A percentile compares a stretch with the other conserved stretches of the same genome.
These are phyloP conservation scores for Penicillium subrubescens DNA, from an alignment of 495 filamentous ascomycete genomes.

Conservation along the genomic window DNA sequence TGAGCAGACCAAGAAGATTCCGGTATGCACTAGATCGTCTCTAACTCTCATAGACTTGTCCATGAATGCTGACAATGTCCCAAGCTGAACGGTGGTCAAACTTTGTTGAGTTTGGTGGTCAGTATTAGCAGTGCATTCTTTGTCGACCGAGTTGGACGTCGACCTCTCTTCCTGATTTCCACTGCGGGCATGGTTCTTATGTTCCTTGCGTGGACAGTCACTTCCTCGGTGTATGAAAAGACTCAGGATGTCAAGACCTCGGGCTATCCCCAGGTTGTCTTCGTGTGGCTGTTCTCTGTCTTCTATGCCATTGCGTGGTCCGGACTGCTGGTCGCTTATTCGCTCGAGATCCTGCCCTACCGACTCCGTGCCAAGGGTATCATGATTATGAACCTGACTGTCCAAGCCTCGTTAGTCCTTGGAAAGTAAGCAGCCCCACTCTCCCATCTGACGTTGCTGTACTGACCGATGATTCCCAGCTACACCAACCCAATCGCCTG, in stretches of 20 bases:
- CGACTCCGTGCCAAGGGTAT: conserved; percentile 68
- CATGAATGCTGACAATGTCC: background rate
- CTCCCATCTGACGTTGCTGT: background rate
- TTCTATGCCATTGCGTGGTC: conserved; percentile 63
- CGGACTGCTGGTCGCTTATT: conserved; percentile 61
- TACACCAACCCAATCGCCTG: conserved; percentile 58
- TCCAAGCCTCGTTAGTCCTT: conserved; percentile 58
- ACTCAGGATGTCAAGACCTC: conserved; percentile 42
- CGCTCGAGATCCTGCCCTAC: conserved; percentile 65
- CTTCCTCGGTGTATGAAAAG: conserved; percentile 54
- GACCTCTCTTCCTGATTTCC: conserved; percentile 56
- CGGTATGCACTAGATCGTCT: conserved; percentile 24
- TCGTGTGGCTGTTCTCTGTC: conserved; percentile 58
- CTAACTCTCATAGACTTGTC: background rate
- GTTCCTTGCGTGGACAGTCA: conserved; percentile 57
- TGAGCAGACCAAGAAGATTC: conserved; percentile 47
- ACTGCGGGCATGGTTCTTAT: conserved; percentile 59
- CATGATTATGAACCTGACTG: conserved; percentile 62
- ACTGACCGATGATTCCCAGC: conserved; percentile 3
- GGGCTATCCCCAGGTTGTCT: conserved; percentile 57
- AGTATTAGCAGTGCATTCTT: conserved; percentile 55
- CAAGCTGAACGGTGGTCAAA: conserved; percentile 26
- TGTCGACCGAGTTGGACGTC: conserved; percentile 58
- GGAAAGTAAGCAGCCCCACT: conserved; percentile 43
- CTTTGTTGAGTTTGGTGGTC: conserved; percentile 44